Evolutionary conservation across 495 filamentous ascomycete genomes (phyloP).

Genomic region (Pseudomonodictys pantanalensis): DNA sequence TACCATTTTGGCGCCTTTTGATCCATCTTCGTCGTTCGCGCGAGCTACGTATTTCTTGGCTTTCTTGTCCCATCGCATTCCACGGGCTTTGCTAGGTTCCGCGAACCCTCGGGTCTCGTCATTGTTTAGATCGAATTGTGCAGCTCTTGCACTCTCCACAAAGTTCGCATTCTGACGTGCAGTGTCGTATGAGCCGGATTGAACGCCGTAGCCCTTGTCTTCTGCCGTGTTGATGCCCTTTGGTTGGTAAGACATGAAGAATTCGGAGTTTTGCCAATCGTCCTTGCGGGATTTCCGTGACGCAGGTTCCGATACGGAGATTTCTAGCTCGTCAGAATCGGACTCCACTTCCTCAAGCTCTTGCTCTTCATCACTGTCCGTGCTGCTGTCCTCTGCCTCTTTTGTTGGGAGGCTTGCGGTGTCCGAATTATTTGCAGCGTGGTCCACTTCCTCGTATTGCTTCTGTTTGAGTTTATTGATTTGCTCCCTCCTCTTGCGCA

Average conservation of each 20-base stretch:
- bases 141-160: slow-evolving; percentile 73
- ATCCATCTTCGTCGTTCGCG: slow-evolving; percentile 92
- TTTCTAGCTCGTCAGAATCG: slow-evolving; percentile 63
- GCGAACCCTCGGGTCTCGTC: slow-evolving; percentile 75
- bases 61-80: slow-evolving; percentile 95
- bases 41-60: slow-evolving; percentile 88
- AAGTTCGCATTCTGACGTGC: slow-evolving; percentile 64
- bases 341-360: slow-evolving; percentile 29
- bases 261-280: slow-evolving; percentile 75
- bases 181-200: slow-evolving; percentile 62
- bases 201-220: slow-evolving; percentile 87
- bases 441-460: slow-evolving; percentile 18
- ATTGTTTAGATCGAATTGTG: slow-evolving; percentile 82
- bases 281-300: slow-evolving; percentile 41
- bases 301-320: slow-evolving; percentile 68
- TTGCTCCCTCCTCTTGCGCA: slow-evolving; percentile 65
- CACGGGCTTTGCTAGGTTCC: slow-evolving; percentile 61
- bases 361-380: slow-evolving; percentile 5
- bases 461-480: slow-evolving; percentile 50
- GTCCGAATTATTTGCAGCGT: slow-evolving; percentile 10
- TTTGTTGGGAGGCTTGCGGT: slow-evolving; percentile 33
- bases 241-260: slow-evolving; percentile 95
- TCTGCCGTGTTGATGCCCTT: slow-evolving; percentile 72
- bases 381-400: slow-evolving; percentile 20
- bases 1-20: slow-evolving; percentile 77